Base-by-base conservation (phyloP, 225 moss, liverwort and hornwort genomes). In the Sphagnum tenellum region DNA sequence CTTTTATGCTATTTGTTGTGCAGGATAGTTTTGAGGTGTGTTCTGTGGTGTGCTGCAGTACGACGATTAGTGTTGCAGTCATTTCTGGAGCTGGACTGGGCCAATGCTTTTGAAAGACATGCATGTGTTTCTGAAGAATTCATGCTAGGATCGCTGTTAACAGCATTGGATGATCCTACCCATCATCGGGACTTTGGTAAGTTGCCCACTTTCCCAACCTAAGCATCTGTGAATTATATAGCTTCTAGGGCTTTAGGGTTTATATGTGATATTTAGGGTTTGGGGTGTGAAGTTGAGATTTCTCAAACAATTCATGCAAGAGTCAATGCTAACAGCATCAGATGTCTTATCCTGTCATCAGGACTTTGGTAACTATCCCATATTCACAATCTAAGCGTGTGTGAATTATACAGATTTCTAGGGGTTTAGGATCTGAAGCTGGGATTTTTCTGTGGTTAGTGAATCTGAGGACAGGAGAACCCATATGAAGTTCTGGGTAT, bases 1-100 rank as follows among this genome's bases (percentile, higher is more conserved):
- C 29, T 29, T 29, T 29, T 29, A 29, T 29, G 29, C 29, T 29
- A 29, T 29, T 29, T 0, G 29, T 29, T 29, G 0, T 29, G 29
- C 29, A 29, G 29, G 29, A 29, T 29, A 29, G 29, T 29, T 29
- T 29, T 29, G 29, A 29, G 29, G 29, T 29, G 29, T 29, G 29
- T 29, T 29, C 29, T 29, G 29, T 29, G 29, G 29, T 29, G 0
- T 29, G 29, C 29, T 29, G 67, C 85, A 94, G 90, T 94, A 73
- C 79, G 87, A 75, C 81, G 74, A 70, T 71, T 82, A 77, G 81
- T 94, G 64, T 76, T 91, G 79, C 84, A 85, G 76, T 89, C 90
- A 55, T 87, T 90, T 71, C 76, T 89, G 69, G 76, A 89, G 66
- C 81, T 87, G 67, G 75, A 71, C 49, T 90, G 88, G 90, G 78